Percentiles rank a stretch among this genome's conserved stretches.
Evolutionary conservation across 305 asterid species (phyloP).

Genomic region (Fraxinus latifolia): DNA sequence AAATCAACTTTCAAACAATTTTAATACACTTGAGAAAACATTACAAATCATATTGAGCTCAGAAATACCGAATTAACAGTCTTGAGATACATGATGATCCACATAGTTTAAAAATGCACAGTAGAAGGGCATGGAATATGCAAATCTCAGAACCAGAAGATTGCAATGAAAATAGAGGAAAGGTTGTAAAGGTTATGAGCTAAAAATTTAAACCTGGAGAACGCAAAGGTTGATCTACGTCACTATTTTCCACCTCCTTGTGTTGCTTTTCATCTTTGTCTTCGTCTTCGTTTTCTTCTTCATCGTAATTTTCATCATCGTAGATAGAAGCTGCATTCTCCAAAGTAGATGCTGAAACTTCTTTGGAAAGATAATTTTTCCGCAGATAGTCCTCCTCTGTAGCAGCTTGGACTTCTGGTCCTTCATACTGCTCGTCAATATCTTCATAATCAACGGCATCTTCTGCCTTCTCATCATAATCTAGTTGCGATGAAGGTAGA

Average conservation of each 20-base stretch:
- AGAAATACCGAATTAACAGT: not conserved
- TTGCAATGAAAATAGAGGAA: not conserved
- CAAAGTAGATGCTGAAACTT: conserved; percentile 54
- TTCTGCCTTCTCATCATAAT: conserved; percentile 89
- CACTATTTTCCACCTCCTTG: conserved; percentile 41
- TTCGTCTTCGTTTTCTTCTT: conserved; percentile 78
- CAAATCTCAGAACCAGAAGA: not conserved
- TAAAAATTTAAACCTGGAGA: conserved; percentile 50
- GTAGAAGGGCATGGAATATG: not conserved
- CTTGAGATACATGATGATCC: not conserved
- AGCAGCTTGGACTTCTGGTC: conserved; percentile 88
- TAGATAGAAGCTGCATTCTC: conserved; percentile 58
- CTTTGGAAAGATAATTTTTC: conserved; percentile 56
- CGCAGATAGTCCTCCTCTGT: conserved; percentile 91
- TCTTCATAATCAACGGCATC: conserved; percentile 98
- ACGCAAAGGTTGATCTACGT: conserved; percentile 40
- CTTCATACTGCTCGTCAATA: conserved; percentile 96
- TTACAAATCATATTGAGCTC: not conserved
- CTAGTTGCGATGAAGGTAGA: conserved; percentile 37
- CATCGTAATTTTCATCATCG: conserved; percentile 97
- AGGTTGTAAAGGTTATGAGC: not conserved
- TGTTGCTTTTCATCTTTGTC: conserved; percentile 50
- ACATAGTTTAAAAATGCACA: not conserved
- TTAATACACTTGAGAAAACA: not conserved
- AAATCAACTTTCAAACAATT: not conserved